Conservation (phyloP, 768 basidiomycete species). For the Suillus tomentosus region DNA sequence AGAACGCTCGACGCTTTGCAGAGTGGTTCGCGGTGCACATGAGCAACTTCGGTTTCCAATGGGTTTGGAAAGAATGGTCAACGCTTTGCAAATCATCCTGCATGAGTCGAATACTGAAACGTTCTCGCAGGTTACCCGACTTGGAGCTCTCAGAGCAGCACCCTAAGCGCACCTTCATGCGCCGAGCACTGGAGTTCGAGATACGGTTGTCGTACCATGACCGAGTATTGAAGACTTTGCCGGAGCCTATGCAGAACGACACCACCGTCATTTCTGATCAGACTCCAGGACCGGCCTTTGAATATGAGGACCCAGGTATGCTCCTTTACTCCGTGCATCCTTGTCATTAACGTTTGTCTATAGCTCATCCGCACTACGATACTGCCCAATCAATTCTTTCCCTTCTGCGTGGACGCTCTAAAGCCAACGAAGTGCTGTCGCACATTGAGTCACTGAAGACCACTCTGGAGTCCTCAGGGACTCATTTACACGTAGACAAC, state of each 20-base stretch:
- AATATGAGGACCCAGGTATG: constrained; percentile 80
- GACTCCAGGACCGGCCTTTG: constrained; percentile 77
- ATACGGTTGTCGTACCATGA: constrained; percentile 92
- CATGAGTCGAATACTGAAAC: constrained; percentile 5
- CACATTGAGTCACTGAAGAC: constrained; percentile 72
- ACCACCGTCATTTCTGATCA: constrained; percentile 64
- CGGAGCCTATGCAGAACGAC: constrained; percentile 75
- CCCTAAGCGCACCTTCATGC: constrained; percentile 87
- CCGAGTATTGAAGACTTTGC: constrained; percentile 85
- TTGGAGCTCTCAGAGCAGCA: constrained; percentile 71
- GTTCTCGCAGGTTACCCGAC: constrained; percentile 74
- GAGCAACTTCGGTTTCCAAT: constrained; percentile 97
- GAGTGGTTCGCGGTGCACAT: constrained; percentile 97
- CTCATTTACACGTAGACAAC: constrained; percentile 59
- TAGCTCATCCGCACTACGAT: constrained; percentile 80
- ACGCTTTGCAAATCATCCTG: constrained; percentile 23
- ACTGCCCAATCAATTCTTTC: constrained; percentile 76
- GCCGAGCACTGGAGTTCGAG: constrained; percentile 85
- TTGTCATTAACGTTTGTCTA: background rate
- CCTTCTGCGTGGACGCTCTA: constrained; percentile 79
- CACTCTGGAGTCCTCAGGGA: constrained; percentile 59
- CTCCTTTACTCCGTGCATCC: constrained; percentile 8
- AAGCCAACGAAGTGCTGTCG: constrained; percentile 76
- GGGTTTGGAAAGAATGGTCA: constrained; percentile 99
- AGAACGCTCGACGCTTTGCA: constrained; percentile 76